Evolutionary conservation across 352 stramenopile genomes (phyloP), one percentile per base, ranked within the genome.

Genomic region (Pythium monospermum): DNA sequence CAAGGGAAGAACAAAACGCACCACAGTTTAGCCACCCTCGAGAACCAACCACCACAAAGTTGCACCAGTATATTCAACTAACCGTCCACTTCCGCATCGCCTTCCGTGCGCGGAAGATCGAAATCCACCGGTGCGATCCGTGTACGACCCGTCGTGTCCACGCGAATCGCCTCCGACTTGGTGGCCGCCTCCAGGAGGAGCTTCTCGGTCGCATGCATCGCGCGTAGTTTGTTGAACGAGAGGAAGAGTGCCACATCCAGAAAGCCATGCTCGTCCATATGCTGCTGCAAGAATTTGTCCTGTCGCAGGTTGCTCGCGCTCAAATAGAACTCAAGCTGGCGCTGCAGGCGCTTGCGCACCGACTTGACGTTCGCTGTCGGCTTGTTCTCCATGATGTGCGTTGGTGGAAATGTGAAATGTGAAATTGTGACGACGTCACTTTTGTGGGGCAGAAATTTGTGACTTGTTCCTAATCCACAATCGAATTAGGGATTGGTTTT

Each of bases 271-370:
- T 71, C 69, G 52, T 91, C 76, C 77, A 87, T 85, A 46, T 71
- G 51, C 54, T 89, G 71, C 55, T 82, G 76, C 50, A 91, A 53
- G 55, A 88, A 89, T 53, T 89, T 91, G 65, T 91, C 81, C 57
- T 83, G 73, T 6, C 77, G 73, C 35, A 91, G 56, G 56, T 89
- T 91, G 59, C 77, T 87, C 37, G 72, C 66, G 57, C 81, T 83
- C 38, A 91, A 48, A 37, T 89, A 89, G 57, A 91, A 89, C 71
- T 91, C 77, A 45, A 91, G 75, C 68, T 91, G 81, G 33, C 76
- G 73, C 63, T 89, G 75, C 35, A 91, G 68, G 23, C 70, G 73
- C 73, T 83, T 83, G 35, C 73, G 73, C 59, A 76, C 62, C 58
- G 73, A 82, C 69, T 87, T 83, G 64, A 56, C 65, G 30, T 52